phyloP scores from a whole-genome alignment of 163 green algal species.

The Volvox carteri region DNA sequence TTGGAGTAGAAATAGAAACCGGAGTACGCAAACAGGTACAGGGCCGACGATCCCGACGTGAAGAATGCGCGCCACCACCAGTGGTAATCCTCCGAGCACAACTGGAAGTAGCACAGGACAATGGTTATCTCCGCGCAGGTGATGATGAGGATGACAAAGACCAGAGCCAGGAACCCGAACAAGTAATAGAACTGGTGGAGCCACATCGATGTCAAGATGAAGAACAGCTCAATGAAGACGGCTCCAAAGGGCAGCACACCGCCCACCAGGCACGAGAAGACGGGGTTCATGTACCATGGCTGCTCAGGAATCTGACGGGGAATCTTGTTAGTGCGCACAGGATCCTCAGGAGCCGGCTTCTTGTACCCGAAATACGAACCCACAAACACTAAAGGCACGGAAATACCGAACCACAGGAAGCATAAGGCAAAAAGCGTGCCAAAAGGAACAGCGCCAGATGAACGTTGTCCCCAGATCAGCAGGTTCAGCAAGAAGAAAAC shows the following conservation, averaged over 20 bases:
- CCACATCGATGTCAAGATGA: constrained; percentile 99
- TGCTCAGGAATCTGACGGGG: constrained; percentile 91
- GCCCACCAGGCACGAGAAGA: constrained; percentile 93
- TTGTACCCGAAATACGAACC: constrained; percentile 97
- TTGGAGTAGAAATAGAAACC: constrained; percentile 99
- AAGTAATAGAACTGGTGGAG: constrained; percentile 99
- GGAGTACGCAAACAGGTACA: constrained; percentile 98
- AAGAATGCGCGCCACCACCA: constrained; percentile 98
- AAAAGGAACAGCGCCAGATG: constrained; percentile 93
- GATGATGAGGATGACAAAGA: constrained; percentile 97
- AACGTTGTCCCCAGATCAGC: constrained; percentile 94
- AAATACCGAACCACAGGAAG: constrained; percentile 99
- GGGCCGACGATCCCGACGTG: constrained; percentile 89
- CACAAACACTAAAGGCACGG: constrained; percentile 94
- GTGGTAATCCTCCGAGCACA: constrained; percentile 90
- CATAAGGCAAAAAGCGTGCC: constrained; percentile 95
- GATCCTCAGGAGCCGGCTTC: constrained; percentile 90
- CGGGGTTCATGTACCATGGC: constrained; percentile 96
- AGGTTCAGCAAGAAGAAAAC: constrained; percentile 66
- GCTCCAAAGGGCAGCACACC: constrained; percentile 97
- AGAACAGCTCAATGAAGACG: constrained; percentile 99
- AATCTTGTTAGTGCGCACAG: constrained; percentile 97
- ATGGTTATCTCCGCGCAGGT: constrained; percentile 99
- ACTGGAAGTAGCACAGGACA: constrained; percentile 99
- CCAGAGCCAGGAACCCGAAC: constrained; percentile 98